Evolutionary conservation across 2,329 filamentous ascomycete species (phyloP), one percentile per base, ranked within the genome.

Genomic region (Chaetomiaceae sp.): DNA sequence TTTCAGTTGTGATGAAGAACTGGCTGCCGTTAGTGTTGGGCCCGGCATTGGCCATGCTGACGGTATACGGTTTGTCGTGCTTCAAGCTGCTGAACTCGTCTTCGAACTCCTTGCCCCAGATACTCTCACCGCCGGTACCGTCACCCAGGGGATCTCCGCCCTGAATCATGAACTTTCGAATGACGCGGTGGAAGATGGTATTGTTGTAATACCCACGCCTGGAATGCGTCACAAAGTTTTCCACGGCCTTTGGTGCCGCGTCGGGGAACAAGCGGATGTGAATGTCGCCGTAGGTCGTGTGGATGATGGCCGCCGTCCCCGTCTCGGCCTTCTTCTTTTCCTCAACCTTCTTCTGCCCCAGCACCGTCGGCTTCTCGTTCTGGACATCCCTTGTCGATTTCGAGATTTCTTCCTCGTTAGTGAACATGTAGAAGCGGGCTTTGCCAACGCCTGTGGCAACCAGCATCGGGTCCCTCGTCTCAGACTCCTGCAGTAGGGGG

Each of bases 1-100:
- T 95, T 71, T 96, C 95, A 0, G 92, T 96, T 0, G 94, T 99
- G 61, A 99, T 96, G 65, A 99, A 99, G 69, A 99, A 99, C 69
- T 99, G 94, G 65, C 88, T 94, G 14, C 88, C 94, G 68, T 99
- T 99, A 33, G 91, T 96, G 64, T 92, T 91, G 0, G 91, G 90
- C 0, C 94, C 94, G 0, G 94, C 92, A 69, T 99, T 99, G 12
- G 94, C 94, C 94, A 99, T 99, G 68, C 89, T 95, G 54, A 97
- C 78, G 0, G 91, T 97, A 69, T 96, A 99, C 2, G 94, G 88
- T 73, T 94, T 95, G 73, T 99, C 94, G 66, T 99, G 94, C 69
- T 87, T 89, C 57, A 99, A 72, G 17, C 83, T 87, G 63, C 88
- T 91, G 63, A 99, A 96, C 69, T 99, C 94, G 66, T 99, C 94